These are phyloP conservation scores for Citrus cavaleriei DNA, from an alignment of 345 rosid species.

Conservation along the genomic window DNA sequence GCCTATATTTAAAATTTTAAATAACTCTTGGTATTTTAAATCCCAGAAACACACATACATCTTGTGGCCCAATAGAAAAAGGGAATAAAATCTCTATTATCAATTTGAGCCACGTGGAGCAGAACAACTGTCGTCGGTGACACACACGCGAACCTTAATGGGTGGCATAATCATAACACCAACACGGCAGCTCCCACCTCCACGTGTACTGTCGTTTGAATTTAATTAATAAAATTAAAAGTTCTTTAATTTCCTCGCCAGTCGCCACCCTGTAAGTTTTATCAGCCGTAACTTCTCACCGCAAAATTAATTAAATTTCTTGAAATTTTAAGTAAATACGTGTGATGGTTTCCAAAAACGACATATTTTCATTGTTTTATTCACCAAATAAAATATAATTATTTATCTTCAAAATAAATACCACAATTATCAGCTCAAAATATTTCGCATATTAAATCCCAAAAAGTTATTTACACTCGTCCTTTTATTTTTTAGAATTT, in stretches of 20 bases:
- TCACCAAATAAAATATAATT: not conserved
- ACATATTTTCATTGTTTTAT: not conserved
- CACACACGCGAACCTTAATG: not conserved
- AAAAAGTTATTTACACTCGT: no score
- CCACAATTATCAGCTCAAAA: not conserved
- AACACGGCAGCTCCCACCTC: not conserved
- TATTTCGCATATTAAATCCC: no score
- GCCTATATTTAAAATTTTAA: no score
- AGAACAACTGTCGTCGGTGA: not conserved
- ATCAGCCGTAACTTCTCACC: not conserved
- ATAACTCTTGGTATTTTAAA: no score
- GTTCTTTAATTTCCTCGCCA: not conserved
- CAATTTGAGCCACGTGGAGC: not conserved
- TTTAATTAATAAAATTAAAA: not conserved
- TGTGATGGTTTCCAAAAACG: not conserved
- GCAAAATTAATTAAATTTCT: not conserved
- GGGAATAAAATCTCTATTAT: not conserved
- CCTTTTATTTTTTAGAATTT: no score
- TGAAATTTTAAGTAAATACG: not conserved
- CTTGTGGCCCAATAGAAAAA: not conserved
- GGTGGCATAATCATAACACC: constrained; percentile 2
- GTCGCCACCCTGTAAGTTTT: not conserved
- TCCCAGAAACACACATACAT: rapidly evolving
- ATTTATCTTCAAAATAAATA: no score
- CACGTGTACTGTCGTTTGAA: constrained; percentile 10